Evolutionary conservation across 768 basidiomycete genomes (phyloP), one percentile per base, ranked within the genome.

Genomic region (Rubroboletus satanas): DNA sequence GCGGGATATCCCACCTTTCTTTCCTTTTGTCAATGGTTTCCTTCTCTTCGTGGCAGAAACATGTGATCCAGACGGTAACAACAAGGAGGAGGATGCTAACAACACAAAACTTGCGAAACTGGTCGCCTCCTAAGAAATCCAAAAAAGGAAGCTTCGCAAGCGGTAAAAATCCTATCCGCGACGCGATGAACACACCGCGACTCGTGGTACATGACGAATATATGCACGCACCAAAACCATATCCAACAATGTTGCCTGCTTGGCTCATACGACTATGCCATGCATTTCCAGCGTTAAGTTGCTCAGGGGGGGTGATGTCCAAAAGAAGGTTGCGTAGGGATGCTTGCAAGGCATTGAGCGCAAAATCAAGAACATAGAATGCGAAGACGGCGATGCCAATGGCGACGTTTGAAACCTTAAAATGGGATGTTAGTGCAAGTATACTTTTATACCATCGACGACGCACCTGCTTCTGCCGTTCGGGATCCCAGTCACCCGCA

Each of bases 201-300:
- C n/a, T 33, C 33, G 15, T 7, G 15, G 32, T 32, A 35, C n/a
- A 47, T 14, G 42, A 32, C 23, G 45, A 46, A 6, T 10, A 49
- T 12, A 29, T 41, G 9, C 26, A 56, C 81, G 54, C 65, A 89
- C 92, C 94, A 66, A 96, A 88, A 2, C 90, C 90, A 73, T 86
- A 98, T 9, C 97, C 97, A 59, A 98, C 70, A 46, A 98, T 96
- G 67, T 97, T 98, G 21, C 94, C 97, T n/a, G 93, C 85, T 67
- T 98, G 93, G 42, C 85, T 88, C 90, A 98, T 97, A 57, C 93
- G 79, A 44, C 95, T 90, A 58, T 98, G 94, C 94, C 96, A 99
- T 33, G 97, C 97, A 73, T 98, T 99, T 5, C 88, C 93, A n/a
- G 85, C 80, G 52, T 87, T 93, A 12, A 98, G 82, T 69, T 98